phyloP scores from a whole-genome alignment of 129 eudicot genomes.

The Pittosporum tobira region DNA sequence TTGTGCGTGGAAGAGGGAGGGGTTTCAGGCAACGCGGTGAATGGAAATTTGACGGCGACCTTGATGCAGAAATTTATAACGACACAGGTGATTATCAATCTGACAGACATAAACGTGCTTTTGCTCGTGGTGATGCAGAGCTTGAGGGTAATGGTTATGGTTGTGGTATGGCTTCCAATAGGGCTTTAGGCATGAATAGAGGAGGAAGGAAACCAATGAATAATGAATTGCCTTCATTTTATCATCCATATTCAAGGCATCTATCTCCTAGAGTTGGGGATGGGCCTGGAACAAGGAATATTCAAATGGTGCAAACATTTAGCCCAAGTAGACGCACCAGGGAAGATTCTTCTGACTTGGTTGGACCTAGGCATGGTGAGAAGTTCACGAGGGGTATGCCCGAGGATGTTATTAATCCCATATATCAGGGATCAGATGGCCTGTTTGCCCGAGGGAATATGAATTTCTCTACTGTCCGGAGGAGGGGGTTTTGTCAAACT shows the following conservation, averaged over 20 bases:
- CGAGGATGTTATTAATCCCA: constrained; percentile 26
- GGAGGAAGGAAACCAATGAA: constrained; percentile 24
- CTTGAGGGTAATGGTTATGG: constrained; percentile 25
- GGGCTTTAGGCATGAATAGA: constrained; percentile 13
- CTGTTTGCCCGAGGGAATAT: constrained; percentile 26
- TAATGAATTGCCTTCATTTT: constrained; percentile 28
- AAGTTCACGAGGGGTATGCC: constrained; percentile 26
- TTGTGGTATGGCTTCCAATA: constrained; percentile 16
- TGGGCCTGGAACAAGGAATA: constrained; percentile 18
- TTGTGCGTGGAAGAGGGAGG: constrained; percentile 36
- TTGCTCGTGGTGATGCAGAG: constrained; percentile 21
- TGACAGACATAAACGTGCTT: constrained; percentile 23
- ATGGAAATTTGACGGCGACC: constrained; percentile 32
- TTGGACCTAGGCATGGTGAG: constrained; percentile 22
- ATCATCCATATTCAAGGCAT: constrained; percentile 26
- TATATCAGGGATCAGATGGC: constrained; percentile 22
- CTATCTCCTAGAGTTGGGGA: constrained; percentile 33
- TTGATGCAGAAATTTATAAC: constrained; percentile 22
- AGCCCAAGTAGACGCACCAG: constrained; percentile 19
- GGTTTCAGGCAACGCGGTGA: constrained; percentile 21
- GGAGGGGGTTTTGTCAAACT: constrained; percentile 27
- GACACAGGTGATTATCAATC: constrained; percentile 27
- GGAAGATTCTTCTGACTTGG: constrained; percentile 20
- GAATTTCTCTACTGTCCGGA: constrained; percentile 23
- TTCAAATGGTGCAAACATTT: constrained; percentile 16